Evolutionary conservation across 257 asterid species (phyloP), one percentile per base, ranked within the genome.

Genomic region (Jasminum sambac): DNA sequence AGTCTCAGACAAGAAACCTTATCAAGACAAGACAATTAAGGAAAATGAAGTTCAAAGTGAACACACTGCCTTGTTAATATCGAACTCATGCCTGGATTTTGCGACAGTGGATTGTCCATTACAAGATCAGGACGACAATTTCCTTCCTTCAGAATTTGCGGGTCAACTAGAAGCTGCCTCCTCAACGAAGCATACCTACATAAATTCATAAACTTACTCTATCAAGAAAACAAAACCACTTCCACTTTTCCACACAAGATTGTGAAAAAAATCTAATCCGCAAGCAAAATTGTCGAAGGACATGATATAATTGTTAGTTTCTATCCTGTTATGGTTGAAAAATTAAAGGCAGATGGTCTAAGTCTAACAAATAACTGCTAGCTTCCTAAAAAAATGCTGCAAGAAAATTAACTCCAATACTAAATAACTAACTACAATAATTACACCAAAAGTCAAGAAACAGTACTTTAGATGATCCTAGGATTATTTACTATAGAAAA

Each of bases 31-130:
- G 23, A n/a, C n/a, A n/a, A n/a, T n/a, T n/a, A n/a, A n/a, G n/a
- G n/a, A n/a, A n/a, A n/a, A 16, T 48, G 58, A 48, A 48, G 58
- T 23, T 23, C 6, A 48, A 48, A 48, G 58, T 48, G 58, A 48
- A 48, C 58, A 48, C 58, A 48, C 58, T 48, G 58, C 58, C 58
- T 7, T 0, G 23, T 14, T n/a, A 48, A n/a, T 48, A 23, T 48
- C 17, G 42, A 48, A 48, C 16, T n/a, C 24, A 9, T 48, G 17
- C 58, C 58, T 48, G 58, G 58, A 48, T 88, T 81, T 79, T 94
- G 97, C 0, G 99, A 94, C 69, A 94, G 83, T 1, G 99, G 99
- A 80, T 94, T 48, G 58, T 48, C 58, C 58, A 48, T 48, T 21
- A n/a, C 58, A 48, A 48, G 21, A 48, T 48, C 24, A 48, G 58